Base-by-base conservation (phyloP, 2,329 filamentous ascomycete species). In the Periconia digitata region DNA sequence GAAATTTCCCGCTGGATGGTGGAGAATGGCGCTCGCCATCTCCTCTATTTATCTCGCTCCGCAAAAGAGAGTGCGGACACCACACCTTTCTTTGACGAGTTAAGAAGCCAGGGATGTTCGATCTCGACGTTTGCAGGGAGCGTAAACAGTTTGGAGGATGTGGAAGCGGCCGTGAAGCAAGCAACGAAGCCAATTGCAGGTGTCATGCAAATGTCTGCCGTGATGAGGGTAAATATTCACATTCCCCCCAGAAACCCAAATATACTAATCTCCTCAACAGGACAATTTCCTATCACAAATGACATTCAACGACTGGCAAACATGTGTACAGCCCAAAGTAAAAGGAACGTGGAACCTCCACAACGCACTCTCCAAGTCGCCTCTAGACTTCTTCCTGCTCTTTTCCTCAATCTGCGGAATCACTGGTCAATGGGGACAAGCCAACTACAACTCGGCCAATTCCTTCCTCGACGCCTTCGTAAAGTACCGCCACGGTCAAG, bases 401-500 rank as follows among this genome's bases (percentile, higher is more conserved):
- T 61, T 67, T 34, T 62, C 56, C 6, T 70, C 66, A 0, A 16
- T 60, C 3, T 49, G 49, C 1, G 56, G 56, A 6, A 38, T 62
- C 15, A 17, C 60, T 8, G 67, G 68, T 2, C 59, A 66, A 6
- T 39, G 23, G 15, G 72, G 68, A 0, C 78, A 82, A 53, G 54
- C 68, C 2, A 76, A 73, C 52, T 82, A 82, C 49, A 58, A 64
- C 0, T 74, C 75, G 0, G 76, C 72, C 2, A 79, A 79, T 50
- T 49, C 54, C 1, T 69, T 63, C 53, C 62, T 64, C 8, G 63
- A 65, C 34, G 39, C 55, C 1, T 62, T 69, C 23, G 53, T 47
- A 1, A 44, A 53, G 3, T 62, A 59, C 34, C 55, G 65, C 2
- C 42, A 35, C 10, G n/a, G 24, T 3, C 49, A 42, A 2, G 55